A percentile compares a stretch with the other conserved stretches of the same genome.
phyloP scores from a whole-genome alignment of 2,329 filamentous ascomycete genomes.

The Emergomyces orientalis region DNA sequence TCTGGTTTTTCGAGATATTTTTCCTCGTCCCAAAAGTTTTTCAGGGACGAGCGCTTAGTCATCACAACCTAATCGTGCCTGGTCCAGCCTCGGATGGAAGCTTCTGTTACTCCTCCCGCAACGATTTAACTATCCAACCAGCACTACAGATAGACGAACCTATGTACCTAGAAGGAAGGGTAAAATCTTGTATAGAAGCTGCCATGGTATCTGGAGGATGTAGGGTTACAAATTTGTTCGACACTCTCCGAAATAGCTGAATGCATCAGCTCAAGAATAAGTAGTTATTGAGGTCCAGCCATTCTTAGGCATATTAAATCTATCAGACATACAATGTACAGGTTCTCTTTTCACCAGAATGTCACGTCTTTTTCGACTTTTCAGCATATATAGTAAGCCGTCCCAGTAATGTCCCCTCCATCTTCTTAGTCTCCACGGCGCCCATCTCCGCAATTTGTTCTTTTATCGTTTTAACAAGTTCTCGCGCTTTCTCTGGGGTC shows the following conservation, averaged over 20 bases:
- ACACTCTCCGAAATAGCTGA: background rate
- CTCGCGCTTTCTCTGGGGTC: slow-evolving; percentile 51
- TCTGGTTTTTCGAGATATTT: slow-evolving; percentile 8
- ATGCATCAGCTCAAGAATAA: background rate
- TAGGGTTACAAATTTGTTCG: background rate
- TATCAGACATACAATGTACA: background rate
- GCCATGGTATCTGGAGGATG: background rate
- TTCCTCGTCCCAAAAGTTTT: slow-evolving; percentile 25
- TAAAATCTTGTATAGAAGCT: background rate
- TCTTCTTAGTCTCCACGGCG: slow-evolving; percentile 32
- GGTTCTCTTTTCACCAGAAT: background rate
- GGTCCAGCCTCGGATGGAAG: background rate
- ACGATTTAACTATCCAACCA: too few species aligned
- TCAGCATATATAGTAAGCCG: slow-evolving; percentile 30
- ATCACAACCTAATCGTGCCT: background rate
- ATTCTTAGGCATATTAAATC: background rate
- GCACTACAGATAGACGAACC: too few species aligned
- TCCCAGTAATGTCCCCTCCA: slow-evolving; percentile 35
- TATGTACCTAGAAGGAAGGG: too few species aligned
- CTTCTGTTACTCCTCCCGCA: too few species aligned
- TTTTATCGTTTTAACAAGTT: slow-evolving; percentile 46
- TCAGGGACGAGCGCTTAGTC: slow-evolving; percentile 31
- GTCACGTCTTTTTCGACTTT: slow-evolving; percentile 18
- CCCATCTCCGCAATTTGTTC: slow-evolving; percentile 37
- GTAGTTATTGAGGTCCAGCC: background rate